Conservation (phyloP, 2,329 filamentous ascomycete species). For the Cytospora chrysosperma region DNA sequence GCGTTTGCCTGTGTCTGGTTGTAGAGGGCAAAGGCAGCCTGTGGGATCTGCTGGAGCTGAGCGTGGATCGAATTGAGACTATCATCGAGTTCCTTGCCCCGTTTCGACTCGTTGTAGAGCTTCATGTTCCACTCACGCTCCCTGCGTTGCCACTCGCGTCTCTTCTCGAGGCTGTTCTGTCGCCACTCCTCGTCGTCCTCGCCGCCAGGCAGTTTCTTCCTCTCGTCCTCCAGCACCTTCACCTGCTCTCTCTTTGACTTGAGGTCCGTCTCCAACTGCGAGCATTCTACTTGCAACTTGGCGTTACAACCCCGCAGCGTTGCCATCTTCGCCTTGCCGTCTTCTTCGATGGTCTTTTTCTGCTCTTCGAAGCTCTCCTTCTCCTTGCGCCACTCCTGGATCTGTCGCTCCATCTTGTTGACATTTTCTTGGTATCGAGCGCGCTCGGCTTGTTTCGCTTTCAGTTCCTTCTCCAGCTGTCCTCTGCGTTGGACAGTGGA, state of each 20-base stretch:
- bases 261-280: constrained; percentile 68
- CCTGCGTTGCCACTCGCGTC: constrained; percentile 55
- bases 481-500: constrained; percentile 74
- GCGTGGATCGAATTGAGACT: constrained; percentile 47
- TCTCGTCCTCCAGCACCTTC: constrained; percentile 70
- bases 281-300: constrained; percentile 62
- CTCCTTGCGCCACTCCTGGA: constrained; percentile 58
- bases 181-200: constrained; percentile 59
- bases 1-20: constrained; percentile 44
- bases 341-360: constrained; percentile 49
- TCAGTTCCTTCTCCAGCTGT: constrained; percentile 71
- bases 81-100: constrained; percentile 46
- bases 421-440: constrained; percentile 70
- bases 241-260: constrained; percentile 69
- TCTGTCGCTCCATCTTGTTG: constrained; percentile 64
- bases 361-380: constrained; percentile 55
- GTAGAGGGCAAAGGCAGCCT: constrained; percentile 39
- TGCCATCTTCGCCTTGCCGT: constrained; percentile 51
- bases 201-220: constrained; percentile 62
- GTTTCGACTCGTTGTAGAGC: constrained; percentile 48
- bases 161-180: constrained; percentile 50
- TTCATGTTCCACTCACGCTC: constrained; percentile 53
- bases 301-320: constrained; percentile 55
- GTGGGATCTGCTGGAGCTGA: constrained; percentile 42
- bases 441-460: constrained; percentile 67